Evolutionary conservation across 352 stramenopile species (phyloP), one percentile per base, ranked within the genome.

Genomic region (Peronospora belbahrii): DNA sequence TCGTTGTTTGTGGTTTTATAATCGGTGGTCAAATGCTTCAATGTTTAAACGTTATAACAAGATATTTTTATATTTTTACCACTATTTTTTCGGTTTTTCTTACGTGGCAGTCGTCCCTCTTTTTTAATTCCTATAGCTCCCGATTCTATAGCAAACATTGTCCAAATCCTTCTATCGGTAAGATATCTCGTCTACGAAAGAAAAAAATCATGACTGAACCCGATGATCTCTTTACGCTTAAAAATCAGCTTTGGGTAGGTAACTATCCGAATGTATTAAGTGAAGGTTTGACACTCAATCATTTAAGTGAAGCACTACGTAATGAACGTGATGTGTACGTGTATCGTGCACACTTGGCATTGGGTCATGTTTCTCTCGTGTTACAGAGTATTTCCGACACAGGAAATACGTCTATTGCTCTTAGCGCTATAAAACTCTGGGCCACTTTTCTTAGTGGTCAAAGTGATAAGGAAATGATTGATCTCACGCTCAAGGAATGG

Each of bases 181-280:
- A n/a, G n/a, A n/a, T n/a, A n/a, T n/a, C n/a, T n/a, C n/a, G n/a
- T n/a, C n/a, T n/a, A n/a, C n/a, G n/a, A n/a, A n/a, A n/a, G n/a
- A n/a, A n/a, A 36, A 8, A 19, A 42, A 13, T 18, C 13, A 96
- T 96, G 87, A 67, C 75, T 24, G 90, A 97, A 60, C 94, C 95
- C 9, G 95, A 98, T 64, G 95, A 98, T 53, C 79, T 98, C 33
- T 98, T 98, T 74, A 98, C 94, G 60, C 74, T 98, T 18, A 93
- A 97, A 65, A 97, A 97, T 73, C 93, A 97, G 65, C 95, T 97
- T 53, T 98, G 91, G 89, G 75, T 98, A 33, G 95, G 94, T 42
- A 97, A 97, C 75, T 98, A 97, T 73, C 73, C 93, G 59, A 90
- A 97, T 40, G 83, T 82, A 17, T 72, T 97, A 25, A 95, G 95